These are phyloP conservation scores for Phytophthora crassamura DNA, from an alignment of 352 stramenopile genomes.

Conservation along the genomic window DNA sequence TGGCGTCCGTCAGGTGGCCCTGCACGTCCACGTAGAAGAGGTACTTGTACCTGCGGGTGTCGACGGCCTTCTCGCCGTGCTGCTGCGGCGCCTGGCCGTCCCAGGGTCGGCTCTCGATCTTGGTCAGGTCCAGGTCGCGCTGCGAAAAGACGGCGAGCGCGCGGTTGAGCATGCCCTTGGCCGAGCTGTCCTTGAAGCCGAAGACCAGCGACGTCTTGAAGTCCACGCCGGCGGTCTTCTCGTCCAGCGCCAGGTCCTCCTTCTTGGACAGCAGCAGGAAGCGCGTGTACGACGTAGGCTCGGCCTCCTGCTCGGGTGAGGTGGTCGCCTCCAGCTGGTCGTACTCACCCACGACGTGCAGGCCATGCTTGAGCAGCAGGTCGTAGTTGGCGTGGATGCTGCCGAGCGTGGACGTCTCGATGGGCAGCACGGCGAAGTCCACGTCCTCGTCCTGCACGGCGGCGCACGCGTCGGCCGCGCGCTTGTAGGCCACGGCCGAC, in stretches of 20 bases:
- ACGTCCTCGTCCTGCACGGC: constrained; percentile 81
- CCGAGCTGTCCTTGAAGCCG: constrained; percentile 69
- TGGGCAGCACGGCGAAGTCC: constrained; percentile 95
- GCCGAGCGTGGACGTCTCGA: constrained; percentile 96
- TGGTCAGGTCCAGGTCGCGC: constrained; percentile 68
- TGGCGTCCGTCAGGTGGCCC: constrained; percentile 68
- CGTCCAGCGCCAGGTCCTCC: constrained; percentile 43
- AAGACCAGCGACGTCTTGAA: constrained; percentile 85
- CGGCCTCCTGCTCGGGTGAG: constrained; percentile 58
- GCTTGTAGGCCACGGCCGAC: constrained; percentile 44
- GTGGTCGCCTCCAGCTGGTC: constrained; percentile 35
- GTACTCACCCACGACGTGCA: constrained; percentile 79
- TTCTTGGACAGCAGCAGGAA: constrained; percentile 91
- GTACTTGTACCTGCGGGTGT: constrained; percentile 72
- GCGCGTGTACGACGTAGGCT: constrained; percentile 78
- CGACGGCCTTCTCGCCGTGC: constrained; percentile 27
- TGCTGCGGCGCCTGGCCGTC: constrained; percentile 56
- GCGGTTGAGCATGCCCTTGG: constrained; percentile 69
- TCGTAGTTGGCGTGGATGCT: constrained; percentile 98
- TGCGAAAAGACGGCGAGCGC: constrained; percentile 68
- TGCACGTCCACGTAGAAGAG: constrained; percentile 82
- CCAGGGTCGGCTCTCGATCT: constrained; percentile 80
- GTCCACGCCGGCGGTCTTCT: constrained; percentile 37
- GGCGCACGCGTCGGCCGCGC: constrained; percentile 51
- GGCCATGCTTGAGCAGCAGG: constrained; percentile 70